Percentiles rank a stretch among this genome's conserved stretches.
phyloP scores from a whole-genome alignment of 805 yeast species.

The Kurtzmaniella cleridarum region DNA sequence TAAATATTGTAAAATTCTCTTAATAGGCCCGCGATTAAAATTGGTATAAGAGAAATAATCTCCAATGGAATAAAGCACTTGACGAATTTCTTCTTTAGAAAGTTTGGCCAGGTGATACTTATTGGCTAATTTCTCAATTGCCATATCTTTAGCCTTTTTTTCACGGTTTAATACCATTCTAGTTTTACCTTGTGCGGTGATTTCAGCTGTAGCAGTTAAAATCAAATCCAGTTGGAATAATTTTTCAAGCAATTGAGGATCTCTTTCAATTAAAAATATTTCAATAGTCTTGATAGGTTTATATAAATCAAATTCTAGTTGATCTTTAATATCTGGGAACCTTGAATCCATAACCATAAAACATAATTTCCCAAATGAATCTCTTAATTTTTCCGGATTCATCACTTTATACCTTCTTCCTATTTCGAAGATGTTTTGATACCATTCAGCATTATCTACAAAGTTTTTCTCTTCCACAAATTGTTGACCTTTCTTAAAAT shows the following conservation, averaged over 20 bases:
- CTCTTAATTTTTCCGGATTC: conserved; percentile 81
- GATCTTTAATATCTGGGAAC: conserved; percentile 61
- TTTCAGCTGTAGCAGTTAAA: conserved; percentile 62
- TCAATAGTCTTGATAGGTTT: conserved; percentile 66
- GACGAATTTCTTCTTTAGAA: conserved; percentile 60
- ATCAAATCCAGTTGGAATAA: conserved; percentile 56
- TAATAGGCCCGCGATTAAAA: conserved; percentile 63
- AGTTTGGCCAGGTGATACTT: conserved; percentile 41
- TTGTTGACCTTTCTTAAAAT: conserved; percentile 63
- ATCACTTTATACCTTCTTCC: conserved; percentile 78
- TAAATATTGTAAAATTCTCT: conserved; percentile 52
- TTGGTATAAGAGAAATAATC: conserved; percentile 71
- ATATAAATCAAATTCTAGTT: conserved; percentile 71
- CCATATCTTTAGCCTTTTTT: conserved; percentile 61
- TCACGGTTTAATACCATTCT: conserved; percentile 50
- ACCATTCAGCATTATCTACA: conserved; percentile 68
- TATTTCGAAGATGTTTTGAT: conserved; percentile 63
- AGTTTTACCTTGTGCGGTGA: conserved; percentile 53
- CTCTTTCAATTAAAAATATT: conserved; percentile 38
- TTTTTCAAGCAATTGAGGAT: conserved; percentile 26
- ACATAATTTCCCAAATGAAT: conserved; percentile 71
- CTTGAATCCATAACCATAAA: conserved; percentile 85
- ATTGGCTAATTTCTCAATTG: conserved; percentile 55
- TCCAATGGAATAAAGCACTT: conserved; percentile 69
- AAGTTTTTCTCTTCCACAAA: conserved; percentile 64